Evolutionary conservation across 108 stramenopile species (phyloP).

Genomic region (Stephanodiscus triporus): DNA sequence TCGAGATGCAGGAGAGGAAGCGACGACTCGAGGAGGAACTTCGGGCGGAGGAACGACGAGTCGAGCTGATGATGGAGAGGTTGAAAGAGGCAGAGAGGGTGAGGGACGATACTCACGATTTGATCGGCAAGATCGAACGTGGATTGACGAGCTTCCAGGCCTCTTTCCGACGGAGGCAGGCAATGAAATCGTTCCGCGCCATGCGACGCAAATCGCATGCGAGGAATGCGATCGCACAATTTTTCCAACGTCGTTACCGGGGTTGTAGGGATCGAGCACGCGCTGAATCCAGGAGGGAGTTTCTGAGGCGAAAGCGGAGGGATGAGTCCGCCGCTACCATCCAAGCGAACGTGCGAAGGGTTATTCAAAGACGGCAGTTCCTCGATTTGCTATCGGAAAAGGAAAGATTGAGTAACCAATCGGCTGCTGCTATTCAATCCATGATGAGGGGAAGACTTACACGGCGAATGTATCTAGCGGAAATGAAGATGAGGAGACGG

Average conservation of each 20-base stretch:
- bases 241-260: conserved; percentile 34
- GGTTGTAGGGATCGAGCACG: conserved; percentile 30
- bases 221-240: conserved; percentile 19
- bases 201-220: conserved; percentile 28
- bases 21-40: conserved; percentile 37
- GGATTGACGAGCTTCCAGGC: conserved; percentile 33
- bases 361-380: conserved; percentile 16
- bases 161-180: conserved; percentile 20
- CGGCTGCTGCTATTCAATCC: conserved; percentile 33
- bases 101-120: conserved; percentile 24
- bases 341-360: conserved; percentile 22
- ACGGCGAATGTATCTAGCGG: conserved; percentile 11
- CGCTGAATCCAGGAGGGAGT: conserved; percentile 25
- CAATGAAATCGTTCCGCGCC: conserved; percentile 15
- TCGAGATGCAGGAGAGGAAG: conserved; percentile 36
- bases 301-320: conserved; percentile 15
- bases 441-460: conserved; percentile 14
- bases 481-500: background rate
- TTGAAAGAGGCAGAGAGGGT: conserved; percentile 28
- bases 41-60: conserved; percentile 27
- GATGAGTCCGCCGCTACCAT: conserved; percentile 26
- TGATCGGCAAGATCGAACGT: conserved; percentile 16
- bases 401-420: conserved; percentile 22
- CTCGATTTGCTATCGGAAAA: conserved; percentile 15
- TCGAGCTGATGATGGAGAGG: conserved; percentile 18